Evolutionary conservation across 2,329 filamentous ascomycete genomes (phyloP).

Genomic region (Scolecobasidium constrictum): DNA sequence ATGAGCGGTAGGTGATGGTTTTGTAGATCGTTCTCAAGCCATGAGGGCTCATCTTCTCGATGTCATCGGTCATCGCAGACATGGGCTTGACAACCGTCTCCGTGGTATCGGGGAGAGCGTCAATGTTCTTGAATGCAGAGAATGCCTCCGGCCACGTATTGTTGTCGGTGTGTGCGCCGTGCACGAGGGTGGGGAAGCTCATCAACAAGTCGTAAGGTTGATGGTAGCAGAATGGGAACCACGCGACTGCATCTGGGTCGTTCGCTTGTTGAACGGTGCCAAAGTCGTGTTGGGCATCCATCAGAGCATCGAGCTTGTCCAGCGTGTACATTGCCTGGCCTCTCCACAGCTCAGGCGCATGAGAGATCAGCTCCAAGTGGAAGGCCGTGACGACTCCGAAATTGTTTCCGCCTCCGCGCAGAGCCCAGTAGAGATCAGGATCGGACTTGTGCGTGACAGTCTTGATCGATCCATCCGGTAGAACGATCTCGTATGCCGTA

Average conservation of each 20-base stretch:
- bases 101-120: neutral
- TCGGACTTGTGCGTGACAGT: slow-evolving; percentile 19
- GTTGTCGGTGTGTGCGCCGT: neutral
- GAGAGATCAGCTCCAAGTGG: slow-evolving; percentile 9
- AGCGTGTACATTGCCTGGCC: neutral
- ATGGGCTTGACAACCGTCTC: neutral
- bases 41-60: neutral
- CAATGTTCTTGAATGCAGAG: neutral
- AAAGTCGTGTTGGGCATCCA: neutral
- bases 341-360: neutral
- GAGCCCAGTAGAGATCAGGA: slow-evolving; percentile 20
- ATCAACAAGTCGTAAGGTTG: neutral
- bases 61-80: neutral
- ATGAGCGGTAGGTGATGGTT: slow-evolving; percentile 1
- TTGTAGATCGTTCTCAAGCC: neutral
- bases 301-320: slow-evolving; percentile 3
- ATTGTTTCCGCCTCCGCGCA: slow-evolving; percentile 26
- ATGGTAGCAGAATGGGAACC: neutral
- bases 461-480: slow-evolving; percentile 20
- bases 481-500: slow-evolving; percentile 23
- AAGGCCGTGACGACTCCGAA: slow-evolving; percentile 25
- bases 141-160: slow-evolving; percentile 5
- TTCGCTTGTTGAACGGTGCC: neutral
- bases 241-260: slow-evolving; percentile 2
- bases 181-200: neutral